Conservation (phyloP, 345 rosid species). For the Salix udensis region DNA sequence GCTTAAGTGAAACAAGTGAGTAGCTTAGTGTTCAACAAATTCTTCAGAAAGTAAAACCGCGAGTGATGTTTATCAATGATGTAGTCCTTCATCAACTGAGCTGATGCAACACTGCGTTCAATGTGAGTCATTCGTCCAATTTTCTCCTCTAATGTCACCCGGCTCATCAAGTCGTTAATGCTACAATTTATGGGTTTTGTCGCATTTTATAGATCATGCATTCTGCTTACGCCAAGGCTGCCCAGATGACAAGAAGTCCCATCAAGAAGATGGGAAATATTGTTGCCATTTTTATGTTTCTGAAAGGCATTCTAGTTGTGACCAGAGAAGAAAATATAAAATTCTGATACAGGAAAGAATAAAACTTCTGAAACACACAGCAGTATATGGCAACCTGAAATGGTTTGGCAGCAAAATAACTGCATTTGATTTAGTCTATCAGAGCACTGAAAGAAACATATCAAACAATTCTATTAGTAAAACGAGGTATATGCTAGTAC, state of each 20-base stretch:
- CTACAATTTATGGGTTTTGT: slow-evolving; percentile 50
- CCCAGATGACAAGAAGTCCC: slow-evolving; percentile 28
- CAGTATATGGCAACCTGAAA: too few species aligned
- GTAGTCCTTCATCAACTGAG: slow-evolving; percentile 62
- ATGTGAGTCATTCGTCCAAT: slow-evolving; percentile 91
- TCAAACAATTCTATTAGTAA: too few species aligned
- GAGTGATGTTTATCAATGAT: slow-evolving; percentile 51
- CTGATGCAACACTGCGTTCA: slow-evolving; percentile 63
- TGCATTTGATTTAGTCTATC: too few species aligned
- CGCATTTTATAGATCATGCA: slow-evolving; percentile 65
- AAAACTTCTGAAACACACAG: too few species aligned
- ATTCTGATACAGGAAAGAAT: not conserved
- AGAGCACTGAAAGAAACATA: too few species aligned
- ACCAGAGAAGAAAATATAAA: not conserved
- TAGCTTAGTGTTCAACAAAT: too few species aligned
- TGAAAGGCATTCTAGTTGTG: not conserved
- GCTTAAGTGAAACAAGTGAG: too few species aligned
- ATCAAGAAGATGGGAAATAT: slow-evolving; percentile 17
- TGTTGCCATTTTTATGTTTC: slow-evolving; percentile 24
- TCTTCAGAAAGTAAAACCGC: not conserved
- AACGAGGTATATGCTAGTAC: too few species aligned
- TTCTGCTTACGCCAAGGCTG: slow-evolving; percentile 20
- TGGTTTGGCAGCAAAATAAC: too few species aligned
- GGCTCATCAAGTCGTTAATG: slow-evolving; percentile 57
- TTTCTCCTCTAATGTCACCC: slow-evolving; percentile 82